Percentiles rank a stretch among this genome's conserved stretches.
These are phyloP conservation scores for Termitomyces sp. DNA, from an alignment of 768 basidiomycete species.

Conservation along the genomic window DNA sequence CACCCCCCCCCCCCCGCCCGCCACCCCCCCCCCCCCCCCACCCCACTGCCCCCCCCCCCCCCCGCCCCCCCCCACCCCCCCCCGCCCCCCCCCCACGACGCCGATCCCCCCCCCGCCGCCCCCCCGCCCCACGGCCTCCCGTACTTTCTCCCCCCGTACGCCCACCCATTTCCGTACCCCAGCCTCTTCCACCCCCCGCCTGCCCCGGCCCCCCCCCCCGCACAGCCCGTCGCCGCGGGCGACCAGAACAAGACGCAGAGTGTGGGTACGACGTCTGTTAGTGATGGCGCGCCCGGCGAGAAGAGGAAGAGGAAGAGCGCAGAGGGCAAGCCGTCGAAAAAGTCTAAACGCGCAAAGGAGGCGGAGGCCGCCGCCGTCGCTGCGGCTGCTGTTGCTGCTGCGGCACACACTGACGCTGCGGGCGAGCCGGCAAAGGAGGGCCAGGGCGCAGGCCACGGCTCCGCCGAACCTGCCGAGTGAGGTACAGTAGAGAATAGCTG, in stretches of 20 bases:
- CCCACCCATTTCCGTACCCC: not conserved
- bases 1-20: too few species aligned
- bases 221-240: not conserved
- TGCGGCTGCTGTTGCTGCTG: too few species aligned
- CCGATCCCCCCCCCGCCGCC: not conserved
- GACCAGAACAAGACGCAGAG: not conserved
- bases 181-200: not conserved
- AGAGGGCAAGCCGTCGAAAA: not conserved
- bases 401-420: not conserved
- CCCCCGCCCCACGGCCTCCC: not conserved
- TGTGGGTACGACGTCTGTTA: too few species aligned
- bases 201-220: not conserved
- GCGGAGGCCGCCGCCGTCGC: not conserved
- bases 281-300: not conserved
- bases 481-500: not conserved
- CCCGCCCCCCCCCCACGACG: not conserved
- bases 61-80: too few species aligned
- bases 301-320: not conserved
- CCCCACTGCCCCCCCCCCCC: too few species aligned
- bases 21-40: too few species aligned
- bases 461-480: not conserved
- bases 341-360: not conserved
- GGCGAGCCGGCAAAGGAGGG: not conserved
- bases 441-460: not conserved
- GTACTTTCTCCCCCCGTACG: not conserved